Base-by-base conservation (phyloP, 2,329 filamentous ascomycete species). In the Colletotrichum lentis region DNA sequence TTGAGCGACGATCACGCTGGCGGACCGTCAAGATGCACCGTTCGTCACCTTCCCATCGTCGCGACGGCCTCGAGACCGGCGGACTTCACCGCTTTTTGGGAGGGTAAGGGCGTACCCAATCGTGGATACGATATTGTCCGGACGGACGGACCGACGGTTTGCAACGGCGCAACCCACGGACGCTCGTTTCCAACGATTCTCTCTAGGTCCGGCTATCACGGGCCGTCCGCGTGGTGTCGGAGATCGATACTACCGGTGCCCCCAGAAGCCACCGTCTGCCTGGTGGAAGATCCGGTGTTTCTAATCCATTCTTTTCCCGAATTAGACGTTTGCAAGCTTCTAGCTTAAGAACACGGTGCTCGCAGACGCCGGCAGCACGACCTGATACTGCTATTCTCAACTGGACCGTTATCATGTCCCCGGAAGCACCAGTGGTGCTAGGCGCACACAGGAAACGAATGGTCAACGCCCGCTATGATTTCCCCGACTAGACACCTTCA, bases 121-220 rank as follows among this genome's bases (percentile, higher is more conserved):
- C 55, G 20, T 58, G 7, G 22, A 58, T 18, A 37, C 41, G 41
- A 43, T 14, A n/a, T 22, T 22, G n/a, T 27, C 55, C 20, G n/a
- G 43, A 27, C 18, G 16, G 43, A 24, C 37, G 5, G n/a, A 24
- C 24, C 2, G 24, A 44, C 43, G n/a, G 18, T 24, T 59, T n/a
- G 31, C 56, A 62, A 56, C 18, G 58, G 63, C 58, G 63, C 31
- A 18, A 37, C 50, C 31, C 63, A 62, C 50, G 27, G 63, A 62
- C 50, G 11, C 39, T 56, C 39, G 24, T 41, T 52, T 35, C 16
- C 41, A 22, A 31, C n/a, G 35, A 22, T 50, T 18, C 18, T 31
- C 20, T 49, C 22, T 14, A 1, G 2, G 8, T 27, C 20, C 31
- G 24, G 37, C 41, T 27, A 52, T 18, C 56, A 55, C 47, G 47